These are phyloP conservation scores for Diplodia intermedia DNA, from an alignment of 2,329 filamentous ascomycete species.

Conservation along the genomic window DNA sequence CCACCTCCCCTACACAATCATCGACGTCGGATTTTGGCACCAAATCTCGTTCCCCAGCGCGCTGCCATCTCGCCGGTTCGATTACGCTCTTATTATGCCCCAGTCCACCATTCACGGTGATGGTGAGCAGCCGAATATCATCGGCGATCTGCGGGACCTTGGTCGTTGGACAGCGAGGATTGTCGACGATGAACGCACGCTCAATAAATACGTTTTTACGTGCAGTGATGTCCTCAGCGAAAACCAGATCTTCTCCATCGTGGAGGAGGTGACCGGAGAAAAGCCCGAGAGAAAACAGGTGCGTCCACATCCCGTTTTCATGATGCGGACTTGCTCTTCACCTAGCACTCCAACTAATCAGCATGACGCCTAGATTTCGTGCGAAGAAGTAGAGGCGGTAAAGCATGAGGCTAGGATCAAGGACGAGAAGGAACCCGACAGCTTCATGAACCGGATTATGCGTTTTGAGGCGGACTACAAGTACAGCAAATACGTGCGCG, in stretches of 20 bases:
- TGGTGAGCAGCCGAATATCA: slow-evolving; percentile 52
- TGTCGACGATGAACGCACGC: slow-evolving; percentile 59
- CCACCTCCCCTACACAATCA: slow-evolving; percentile 61
- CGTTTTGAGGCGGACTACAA: neutral
- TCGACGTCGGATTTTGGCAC: slow-evolving; percentile 67
- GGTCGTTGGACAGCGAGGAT: slow-evolving; percentile 61
- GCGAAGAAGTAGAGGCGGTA: neutral
- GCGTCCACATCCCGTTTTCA: neutral
- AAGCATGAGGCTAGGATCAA: neutral
- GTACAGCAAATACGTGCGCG: slow-evolving; percentile 51
- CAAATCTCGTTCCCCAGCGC: slow-evolving; percentile 53
- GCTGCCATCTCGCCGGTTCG: slow-evolving; percentile 56
- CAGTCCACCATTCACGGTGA: neutral
- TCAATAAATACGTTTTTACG: slow-evolving; percentile 61
- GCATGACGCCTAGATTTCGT: neutral
- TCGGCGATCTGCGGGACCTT: slow-evolving; percentile 62
- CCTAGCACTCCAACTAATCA: neutral
- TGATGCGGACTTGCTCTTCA: neutral
- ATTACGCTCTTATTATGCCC: slow-evolving; percentile 36
- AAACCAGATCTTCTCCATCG: slow-evolving; percentile 55
- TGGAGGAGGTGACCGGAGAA: slow-evolving; percentile 60
- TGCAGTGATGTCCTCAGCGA: slow-evolving; percentile 57
- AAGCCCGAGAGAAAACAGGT: slow-evolving; percentile 34
- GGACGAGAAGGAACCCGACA: neutral
- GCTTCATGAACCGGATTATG: neutral